A percentile compares a stretch with the other conserved stretches of the same genome.
Evolutionary conservation across 108 stramenopile species (phyloP).

Genomic region (Skeletonema costatum): DNA sequence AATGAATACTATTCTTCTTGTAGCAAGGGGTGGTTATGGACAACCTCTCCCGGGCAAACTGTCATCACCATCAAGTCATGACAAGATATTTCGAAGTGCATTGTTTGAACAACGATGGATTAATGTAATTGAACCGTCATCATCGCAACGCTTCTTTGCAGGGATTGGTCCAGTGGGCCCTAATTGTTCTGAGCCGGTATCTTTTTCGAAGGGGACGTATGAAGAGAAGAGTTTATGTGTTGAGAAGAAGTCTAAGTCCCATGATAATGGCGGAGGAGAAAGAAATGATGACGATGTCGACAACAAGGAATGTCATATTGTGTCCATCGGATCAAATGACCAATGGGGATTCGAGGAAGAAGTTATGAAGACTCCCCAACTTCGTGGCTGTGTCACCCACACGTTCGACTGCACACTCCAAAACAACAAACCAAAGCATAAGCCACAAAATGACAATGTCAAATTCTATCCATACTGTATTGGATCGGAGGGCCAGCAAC

Average conservation of each 20-base stretch:
- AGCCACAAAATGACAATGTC: slow-evolving; percentile 13
- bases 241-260: background rate
- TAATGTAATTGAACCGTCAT: slow-evolving; percentile 27
- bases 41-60: slow-evolving; percentile 37
- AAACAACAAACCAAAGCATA: slow-evolving; percentile 11
- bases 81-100: background rate
- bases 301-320: slow-evolving; percentile 16
- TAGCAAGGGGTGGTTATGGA: slow-evolving; percentile 42
- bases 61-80: background rate
- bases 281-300: too few species aligned
- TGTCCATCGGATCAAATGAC: slow-evolving; percentile 32
- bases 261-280: background rate
- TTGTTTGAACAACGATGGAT: slow-evolving; percentile 39
- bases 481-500: slow-evolving; percentile 5
- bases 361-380: slow-evolving; percentile 5
- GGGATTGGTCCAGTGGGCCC: slow-evolving; percentile 29
- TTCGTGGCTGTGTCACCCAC: slow-evolving; percentile 14
- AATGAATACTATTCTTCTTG: slow-evolving; percentile 24
- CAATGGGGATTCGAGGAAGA: slow-evolving; percentile 38
- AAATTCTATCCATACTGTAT: slow-evolving; percentile 37
- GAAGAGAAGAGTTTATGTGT: slow-evolving; percentile 31
- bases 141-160: slow-evolving; percentile 9
- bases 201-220: slow-evolving; percentile 13
- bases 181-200: slow-evolving; percentile 13
- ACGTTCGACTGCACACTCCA: slow-evolving; percentile 30